Evolutionary conservation across 257 asterid species (phyloP).

Genomic region (Handroanthus guayacan): DNA sequence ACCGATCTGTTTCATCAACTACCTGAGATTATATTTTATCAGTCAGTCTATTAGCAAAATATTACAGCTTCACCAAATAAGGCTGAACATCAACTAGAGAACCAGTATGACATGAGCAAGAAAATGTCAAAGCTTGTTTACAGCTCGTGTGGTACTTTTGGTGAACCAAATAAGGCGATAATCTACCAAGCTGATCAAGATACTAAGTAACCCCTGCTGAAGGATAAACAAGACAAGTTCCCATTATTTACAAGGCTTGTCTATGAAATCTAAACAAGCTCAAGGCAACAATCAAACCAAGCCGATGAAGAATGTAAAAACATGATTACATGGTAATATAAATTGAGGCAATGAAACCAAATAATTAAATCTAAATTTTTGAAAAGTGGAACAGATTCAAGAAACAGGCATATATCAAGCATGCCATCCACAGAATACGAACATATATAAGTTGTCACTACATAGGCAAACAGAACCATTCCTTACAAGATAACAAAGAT

Average conservation of each 20-base stretch:
- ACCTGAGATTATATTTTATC: slow-evolving; percentile 56
- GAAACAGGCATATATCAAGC: not conserved
- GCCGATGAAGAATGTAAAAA: slow-evolving; percentile 12
- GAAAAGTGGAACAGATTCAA: not conserved
- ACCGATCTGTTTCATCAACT: slow-evolving; percentile 91
- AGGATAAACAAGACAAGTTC: not conserved
- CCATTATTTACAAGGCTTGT: not conserved
- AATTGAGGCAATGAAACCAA: not conserved
- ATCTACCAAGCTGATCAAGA: slow-evolving; percentile 9
- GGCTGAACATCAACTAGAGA: not conserved
- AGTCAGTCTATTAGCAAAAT: slow-evolving; percentile 9
- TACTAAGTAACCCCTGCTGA: not conserved
- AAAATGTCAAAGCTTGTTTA: not conserved
- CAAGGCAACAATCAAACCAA: slow-evolving; percentile 9
- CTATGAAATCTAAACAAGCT: slow-evolving; percentile 1
- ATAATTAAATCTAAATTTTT: not conserved
- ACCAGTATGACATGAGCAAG: not conserved
- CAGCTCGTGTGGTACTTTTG: not conserved
- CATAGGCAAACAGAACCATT: slow-evolving; percentile 31
- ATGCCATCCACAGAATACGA: not conserved
- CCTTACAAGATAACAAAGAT: slow-evolving; percentile 90
- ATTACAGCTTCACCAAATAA: slow-evolving; percentile 24
- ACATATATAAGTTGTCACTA: not conserved
- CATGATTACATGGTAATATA: not conserved
- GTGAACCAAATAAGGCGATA: slow-evolving; percentile 6